Conservation (phyloP, 176 grass and related monocot species). For the Tuctoria greenei region DNA sequence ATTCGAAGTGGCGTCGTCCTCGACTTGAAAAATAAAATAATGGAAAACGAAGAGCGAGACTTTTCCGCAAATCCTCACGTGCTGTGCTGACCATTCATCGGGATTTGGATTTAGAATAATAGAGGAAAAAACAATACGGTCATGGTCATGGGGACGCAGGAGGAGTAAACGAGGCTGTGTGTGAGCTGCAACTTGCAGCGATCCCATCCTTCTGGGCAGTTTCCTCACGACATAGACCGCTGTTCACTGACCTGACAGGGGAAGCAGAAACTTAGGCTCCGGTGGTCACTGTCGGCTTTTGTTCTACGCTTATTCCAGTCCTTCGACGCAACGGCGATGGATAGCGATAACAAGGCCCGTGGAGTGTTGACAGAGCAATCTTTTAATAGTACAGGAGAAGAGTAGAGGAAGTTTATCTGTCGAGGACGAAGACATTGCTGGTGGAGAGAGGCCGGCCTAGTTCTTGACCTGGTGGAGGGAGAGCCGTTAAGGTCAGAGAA, state of each 20-base stretch:
- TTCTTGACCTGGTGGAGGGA: not conserved
- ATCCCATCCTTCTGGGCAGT: constrained; percentile 16
- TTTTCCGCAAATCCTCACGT: constrained; percentile 35
- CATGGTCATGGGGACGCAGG: not conserved
- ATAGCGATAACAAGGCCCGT: not conserved
- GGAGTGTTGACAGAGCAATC: not conserved
- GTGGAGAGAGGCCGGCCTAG: too few relatives aligned
- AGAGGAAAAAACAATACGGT: not conserved
- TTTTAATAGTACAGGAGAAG: too few relatives aligned
- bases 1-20: not conserved
- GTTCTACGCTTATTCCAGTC: not conserved
- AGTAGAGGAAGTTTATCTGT: not conserved
- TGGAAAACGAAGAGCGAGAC: not conserved
- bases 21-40: not conserved
- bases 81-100: constrained; percentile 36
- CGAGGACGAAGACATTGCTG: not conserved
- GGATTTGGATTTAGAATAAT: not conserved
- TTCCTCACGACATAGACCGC: constrained; percentile 35
- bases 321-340: not conserved
- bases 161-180: not conserved
- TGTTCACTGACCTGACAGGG: not conserved
- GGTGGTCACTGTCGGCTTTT: not conserved
- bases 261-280: not conserved
- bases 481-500: not conserved
- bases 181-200: not conserved